Evolutionary conservation across 2,329 filamentous ascomycete species (phyloP).

Genomic region (Sclerotinia trifoliorum): DNA sequence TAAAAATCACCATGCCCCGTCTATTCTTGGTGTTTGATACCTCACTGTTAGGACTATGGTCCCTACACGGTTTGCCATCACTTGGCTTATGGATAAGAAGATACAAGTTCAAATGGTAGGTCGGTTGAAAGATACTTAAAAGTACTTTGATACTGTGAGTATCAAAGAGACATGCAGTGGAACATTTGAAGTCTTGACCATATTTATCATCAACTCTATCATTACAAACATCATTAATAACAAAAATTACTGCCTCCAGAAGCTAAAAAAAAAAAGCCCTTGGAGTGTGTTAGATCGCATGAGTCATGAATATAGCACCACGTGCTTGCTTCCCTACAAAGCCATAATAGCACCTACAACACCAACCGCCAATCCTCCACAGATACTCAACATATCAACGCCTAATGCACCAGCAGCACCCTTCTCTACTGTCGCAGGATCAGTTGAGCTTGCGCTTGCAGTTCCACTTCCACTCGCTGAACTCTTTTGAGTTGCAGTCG

Average conservation of each 20-base stretch:
- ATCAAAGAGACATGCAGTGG: neutral
- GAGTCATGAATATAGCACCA: neutral
- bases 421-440: neutral
- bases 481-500: constrained; percentile 1
- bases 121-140: neutral
- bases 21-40: no score
- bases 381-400: neutral
- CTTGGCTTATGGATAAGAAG: neutral
- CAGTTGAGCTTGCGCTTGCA: neutral
- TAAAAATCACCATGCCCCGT: no score
- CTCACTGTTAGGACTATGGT: no score
- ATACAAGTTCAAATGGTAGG: no score
- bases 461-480: neutral
- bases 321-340: constrained; percentile 8
- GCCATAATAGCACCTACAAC: constrained; percentile 20
- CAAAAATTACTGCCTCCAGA: neutral
- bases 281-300: neutral
- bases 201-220: neutral
- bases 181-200: neutral
- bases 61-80: no score
- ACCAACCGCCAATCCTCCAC: constrained; percentile 18
- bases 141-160: no score
- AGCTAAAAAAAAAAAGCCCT: no score
- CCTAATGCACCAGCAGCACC: neutral
- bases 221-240: neutral